Evolutionary conservation across 2,329 filamentous ascomycete species (phyloP).

Genomic region (Colletotrichum aenigma): DNA sequence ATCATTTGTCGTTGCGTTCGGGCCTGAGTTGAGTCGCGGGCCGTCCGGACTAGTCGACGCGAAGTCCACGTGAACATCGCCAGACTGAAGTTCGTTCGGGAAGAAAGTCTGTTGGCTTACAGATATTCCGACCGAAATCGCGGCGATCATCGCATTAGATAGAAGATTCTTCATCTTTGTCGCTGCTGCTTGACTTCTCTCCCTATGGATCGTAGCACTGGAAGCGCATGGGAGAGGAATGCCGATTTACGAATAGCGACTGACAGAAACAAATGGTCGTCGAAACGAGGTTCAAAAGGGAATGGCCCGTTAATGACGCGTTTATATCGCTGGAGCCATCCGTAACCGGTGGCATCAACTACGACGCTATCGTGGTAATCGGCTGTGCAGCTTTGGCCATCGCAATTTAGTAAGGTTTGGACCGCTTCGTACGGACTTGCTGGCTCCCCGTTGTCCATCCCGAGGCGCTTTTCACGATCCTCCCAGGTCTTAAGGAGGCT

Average conservation of each 20-base stretch:
- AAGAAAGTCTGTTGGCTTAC: neutral
- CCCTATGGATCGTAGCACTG: neutral
- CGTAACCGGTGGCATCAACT: neutral
- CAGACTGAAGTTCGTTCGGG: neutral
- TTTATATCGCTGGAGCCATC: neutral
- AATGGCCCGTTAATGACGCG: neutral
- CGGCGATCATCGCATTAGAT: neutral
- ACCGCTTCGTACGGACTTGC: neutral
- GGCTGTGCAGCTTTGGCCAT: neutral
- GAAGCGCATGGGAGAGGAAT: neutral
- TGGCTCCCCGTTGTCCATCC: neutral
- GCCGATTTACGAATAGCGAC: neutral
- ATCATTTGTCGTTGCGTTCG: neutral
- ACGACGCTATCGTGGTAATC: neutral
- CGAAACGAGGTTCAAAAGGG: fast-evolving
- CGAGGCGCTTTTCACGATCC: neutral
- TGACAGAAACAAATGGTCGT: fast-evolving
- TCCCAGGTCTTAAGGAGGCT: neutral
- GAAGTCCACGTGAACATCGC: neutral
- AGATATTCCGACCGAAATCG: neutral
- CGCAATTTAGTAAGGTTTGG: neutral
- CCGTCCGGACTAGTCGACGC: neutral
- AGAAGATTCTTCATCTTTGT: neutral
- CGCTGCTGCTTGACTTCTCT: neutral
- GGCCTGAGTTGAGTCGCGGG: neutral